phyloP scores from a whole-genome alignment of 1,284 basidiomycete species.

The Takashimella koratensis region DNA sequence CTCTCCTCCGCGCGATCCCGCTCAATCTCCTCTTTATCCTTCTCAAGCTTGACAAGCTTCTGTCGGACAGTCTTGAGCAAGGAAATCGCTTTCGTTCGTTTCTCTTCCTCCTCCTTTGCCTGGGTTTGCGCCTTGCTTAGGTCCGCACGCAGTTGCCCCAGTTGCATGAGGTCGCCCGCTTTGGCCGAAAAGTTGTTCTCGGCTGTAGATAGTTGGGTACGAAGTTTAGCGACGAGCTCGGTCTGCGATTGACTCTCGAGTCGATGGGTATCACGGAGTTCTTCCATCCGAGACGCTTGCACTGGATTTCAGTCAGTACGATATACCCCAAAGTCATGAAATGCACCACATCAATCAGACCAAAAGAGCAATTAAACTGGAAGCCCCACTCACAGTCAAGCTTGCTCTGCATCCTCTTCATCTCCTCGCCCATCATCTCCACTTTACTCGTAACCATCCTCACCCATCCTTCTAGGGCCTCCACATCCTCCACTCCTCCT shows the following conservation, averaged over 20 bases:
- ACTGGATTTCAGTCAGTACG: conserved; percentile 56
- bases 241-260: conserved; percentile 71
- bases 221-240: conserved; percentile 66
- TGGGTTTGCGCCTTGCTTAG: conserved; percentile 59
- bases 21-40: conserved; percentile 72
- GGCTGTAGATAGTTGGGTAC: conserved; percentile 63
- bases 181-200: conserved; percentile 57
- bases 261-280: conserved; percentile 74
- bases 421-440: conserved; percentile 62
- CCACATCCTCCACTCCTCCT: conserved; percentile 59
- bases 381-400: conserved; percentile 59
- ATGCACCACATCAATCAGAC: background rate
- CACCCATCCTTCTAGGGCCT: conserved; percentile 69
- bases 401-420: conserved; percentile 66
- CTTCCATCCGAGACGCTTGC: conserved; percentile 76
- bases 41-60: conserved; percentile 87
- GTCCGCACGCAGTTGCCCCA: conserved; percentile 60
- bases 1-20: conserved; percentile 62
- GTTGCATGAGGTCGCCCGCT: conserved; percentile 55
- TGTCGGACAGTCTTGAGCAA: conserved; percentile 86
- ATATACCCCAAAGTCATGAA: background rate
- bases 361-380: too few relatives aligned
- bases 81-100: conserved; percentile 85
- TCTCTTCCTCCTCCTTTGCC: conserved; percentile 90
- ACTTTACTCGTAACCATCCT: conserved; percentile 63